These are phyloP conservation scores for Byssoonygena ceratinophila DNA, from an alignment of 2,329 filamentous ascomycete species.

Conservation along the genomic window DNA sequence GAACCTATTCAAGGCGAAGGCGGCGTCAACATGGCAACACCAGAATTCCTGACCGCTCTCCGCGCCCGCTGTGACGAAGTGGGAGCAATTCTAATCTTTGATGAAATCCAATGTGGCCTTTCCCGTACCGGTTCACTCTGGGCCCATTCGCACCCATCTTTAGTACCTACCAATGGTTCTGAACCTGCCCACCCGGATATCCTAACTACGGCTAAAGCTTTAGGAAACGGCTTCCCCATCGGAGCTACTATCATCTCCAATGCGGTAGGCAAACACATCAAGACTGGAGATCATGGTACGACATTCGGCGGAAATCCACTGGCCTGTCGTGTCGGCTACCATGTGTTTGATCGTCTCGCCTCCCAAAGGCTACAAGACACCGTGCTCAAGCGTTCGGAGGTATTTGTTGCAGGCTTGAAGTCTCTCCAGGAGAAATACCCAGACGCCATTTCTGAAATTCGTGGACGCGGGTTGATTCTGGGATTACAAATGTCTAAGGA, in stretches of 20 bases:
- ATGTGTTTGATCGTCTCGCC: conserved; percentile 69
- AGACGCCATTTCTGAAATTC: conserved; percentile 61
- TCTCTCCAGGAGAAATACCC: conserved; percentile 53
- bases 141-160: conserved; percentile 67
- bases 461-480: conserved; percentile 75
- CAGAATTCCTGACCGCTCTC: conserved; percentile 75
- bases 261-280: conserved; percentile 56
- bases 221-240: conserved; percentile 93
- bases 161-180: conserved; percentile 28
- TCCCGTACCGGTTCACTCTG: conserved; percentile 78
- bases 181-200: conserved; percentile 79
- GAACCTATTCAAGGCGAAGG: conserved; percentile 98
- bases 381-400: conserved; percentile 57
- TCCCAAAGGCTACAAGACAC: conserved; percentile 57
- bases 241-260: conserved; percentile 63
- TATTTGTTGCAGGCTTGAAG: conserved; percentile 50
- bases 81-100: conserved; percentile 80
- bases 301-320: conserved; percentile 91
- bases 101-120: conserved; percentile 95
- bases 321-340: conserved; percentile 70
- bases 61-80: conserved; percentile 75
- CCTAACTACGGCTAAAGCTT: conserved; percentile 85
- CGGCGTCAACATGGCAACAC: conserved; percentile 71
- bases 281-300: conserved; percentile 77
- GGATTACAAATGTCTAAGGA: conserved; percentile 71